These are phyloP conservation scores for Chalaropsis ovoidea DNA, from an alignment of 2,329 filamentous ascomycete genomes.

Conservation along the genomic window DNA sequence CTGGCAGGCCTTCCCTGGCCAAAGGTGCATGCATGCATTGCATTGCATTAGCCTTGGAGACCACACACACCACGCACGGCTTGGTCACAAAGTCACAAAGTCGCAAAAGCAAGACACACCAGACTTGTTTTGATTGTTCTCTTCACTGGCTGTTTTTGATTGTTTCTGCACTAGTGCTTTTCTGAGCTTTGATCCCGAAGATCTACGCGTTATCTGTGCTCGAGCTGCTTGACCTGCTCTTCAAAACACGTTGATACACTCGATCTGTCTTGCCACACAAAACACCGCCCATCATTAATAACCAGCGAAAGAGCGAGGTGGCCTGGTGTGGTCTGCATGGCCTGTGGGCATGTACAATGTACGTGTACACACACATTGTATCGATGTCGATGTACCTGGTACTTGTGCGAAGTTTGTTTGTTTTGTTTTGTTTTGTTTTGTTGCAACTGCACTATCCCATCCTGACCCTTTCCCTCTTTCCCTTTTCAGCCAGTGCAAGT, in stretches of 20 bases:
- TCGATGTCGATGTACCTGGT: neutral
- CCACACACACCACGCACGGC: neutral
- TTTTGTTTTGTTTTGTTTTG: neutral
- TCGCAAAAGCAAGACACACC: neutral
- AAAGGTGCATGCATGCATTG: neutral
- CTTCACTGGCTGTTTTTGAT: neutral
- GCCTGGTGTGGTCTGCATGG: too few species aligned
- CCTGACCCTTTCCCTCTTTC: neutral
- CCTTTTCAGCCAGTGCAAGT: constrained; percentile 9
- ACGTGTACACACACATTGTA: neutral
- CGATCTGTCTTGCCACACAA: neutral
- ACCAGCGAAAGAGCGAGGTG: constrained; percentile 2
- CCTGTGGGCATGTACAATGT: neutral
- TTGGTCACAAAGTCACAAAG: neutral
- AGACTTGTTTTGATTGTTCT: neutral
- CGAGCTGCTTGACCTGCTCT: neutral
- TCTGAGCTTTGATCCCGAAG: constrained; percentile 11
- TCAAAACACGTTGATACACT: constrained; percentile 10
- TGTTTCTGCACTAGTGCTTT: constrained; percentile 7
- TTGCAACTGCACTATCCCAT: neutral
- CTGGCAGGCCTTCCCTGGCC: neutral
- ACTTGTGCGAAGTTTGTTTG: neutral
- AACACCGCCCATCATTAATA: neutral
- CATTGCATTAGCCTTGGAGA: neutral
- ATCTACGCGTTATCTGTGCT: constrained; percentile 12